phyloP scores from a whole-genome alignment of 768 basidiomycete species.

The Cyathus striatus region DNA sequence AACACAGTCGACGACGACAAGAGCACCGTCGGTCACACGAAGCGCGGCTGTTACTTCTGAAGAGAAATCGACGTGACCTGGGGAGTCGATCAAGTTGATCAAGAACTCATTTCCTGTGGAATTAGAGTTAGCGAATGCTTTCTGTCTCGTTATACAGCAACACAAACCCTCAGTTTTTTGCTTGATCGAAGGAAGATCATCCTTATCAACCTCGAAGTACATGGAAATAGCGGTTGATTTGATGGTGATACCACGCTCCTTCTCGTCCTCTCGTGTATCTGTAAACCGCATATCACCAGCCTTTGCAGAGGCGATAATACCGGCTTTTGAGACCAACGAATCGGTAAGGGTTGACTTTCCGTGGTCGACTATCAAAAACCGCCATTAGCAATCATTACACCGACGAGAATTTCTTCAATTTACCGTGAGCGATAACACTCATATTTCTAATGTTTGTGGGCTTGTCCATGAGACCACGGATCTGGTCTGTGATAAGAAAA shows the following conservation, averaged over 20 bases:
- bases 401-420: no score
- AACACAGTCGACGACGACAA: conserved; percentile 99
- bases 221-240: conserved; percentile 99
- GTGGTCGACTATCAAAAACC: conserved; percentile 98
- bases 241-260: conserved; percentile 99
- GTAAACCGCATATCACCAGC: conserved; percentile 97
- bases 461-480: conserved; percentile 83
- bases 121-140: conserved; percentile 1
- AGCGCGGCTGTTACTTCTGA: conserved; percentile 99
- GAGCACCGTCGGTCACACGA: conserved; percentile 98
- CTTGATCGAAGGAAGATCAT: conserved; percentile 78
- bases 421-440: conserved; percentile 91
- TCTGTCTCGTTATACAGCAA: conserved; percentile 5
- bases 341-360: conserved; percentile 99
- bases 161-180: conserved; percentile 88
- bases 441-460: conserved; percentile 94
- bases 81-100: conserved; percentile 99
- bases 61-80: conserved; percentile 99
- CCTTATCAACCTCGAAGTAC: conserved; percentile 96
- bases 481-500: conserved; percentile 55
- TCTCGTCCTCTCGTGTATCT: conserved; percentile 96
- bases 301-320: conserved; percentile 93
- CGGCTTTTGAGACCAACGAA: conserved; percentile 97
- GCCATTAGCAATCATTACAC: no score
- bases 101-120: conserved; percentile 84